A percentile compares a stretch with the other conserved stretches of the same genome.
Evolutionary conservation across 2,329 filamentous ascomycete species (phyloP).

Genomic region (Aquanectria penicillioides): DNA sequence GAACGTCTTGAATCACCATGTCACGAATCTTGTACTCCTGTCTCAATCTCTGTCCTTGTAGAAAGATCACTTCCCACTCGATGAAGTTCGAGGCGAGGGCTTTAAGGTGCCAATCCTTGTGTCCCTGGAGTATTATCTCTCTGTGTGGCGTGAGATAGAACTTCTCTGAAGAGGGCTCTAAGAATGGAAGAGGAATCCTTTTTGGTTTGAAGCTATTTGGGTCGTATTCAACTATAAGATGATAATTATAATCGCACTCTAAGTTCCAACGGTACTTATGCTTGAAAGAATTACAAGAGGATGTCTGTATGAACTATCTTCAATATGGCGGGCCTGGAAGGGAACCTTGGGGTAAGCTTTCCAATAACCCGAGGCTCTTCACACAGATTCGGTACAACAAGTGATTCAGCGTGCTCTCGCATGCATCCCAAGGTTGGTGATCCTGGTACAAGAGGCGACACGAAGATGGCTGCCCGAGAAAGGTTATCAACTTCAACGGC

Average conservation of each 20-base stretch:
- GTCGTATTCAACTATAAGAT: not conserved
- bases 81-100: slow-evolving; percentile 5
- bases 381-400: not conserved
- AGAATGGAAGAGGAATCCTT: not conserved
- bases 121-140: not conserved
- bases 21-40: not conserved
- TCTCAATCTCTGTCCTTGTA: not conserved
- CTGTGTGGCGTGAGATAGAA: not conserved
- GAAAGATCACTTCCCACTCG: not conserved
- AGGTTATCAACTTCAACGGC: slow-evolving; percentile 1
- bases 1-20: not conserved
- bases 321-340: not conserved
- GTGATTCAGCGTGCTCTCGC: slow-evolving; percentile 1
- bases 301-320: not conserved
- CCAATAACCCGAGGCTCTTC: not conserved
- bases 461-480: not conserved
- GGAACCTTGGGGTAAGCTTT: not conserved
- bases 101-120: not conserved
- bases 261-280: not conserved
- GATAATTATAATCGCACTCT: not conserved
- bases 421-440: not conserved
- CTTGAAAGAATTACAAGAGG: not conserved
- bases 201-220: not conserved
- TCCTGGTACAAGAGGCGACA: not conserved
- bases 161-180: not conserved